Conservation (phyloP, 306 rosid genomes). For the Echinosophora koreensis region DNA sequence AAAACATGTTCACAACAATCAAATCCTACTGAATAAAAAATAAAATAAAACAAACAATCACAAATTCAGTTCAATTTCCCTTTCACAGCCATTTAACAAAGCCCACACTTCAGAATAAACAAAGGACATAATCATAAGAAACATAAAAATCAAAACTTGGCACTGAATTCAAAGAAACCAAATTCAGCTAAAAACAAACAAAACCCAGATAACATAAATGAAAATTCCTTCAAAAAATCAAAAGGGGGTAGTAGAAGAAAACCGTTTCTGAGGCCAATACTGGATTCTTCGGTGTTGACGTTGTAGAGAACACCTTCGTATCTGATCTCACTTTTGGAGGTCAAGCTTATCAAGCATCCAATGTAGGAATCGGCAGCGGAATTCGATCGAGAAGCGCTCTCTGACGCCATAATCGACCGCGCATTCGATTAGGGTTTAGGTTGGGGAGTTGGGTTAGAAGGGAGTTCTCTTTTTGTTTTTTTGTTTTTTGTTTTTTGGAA, state of each 20-base stretch:
- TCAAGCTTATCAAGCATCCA: slow-evolving; percentile 84
- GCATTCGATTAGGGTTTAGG: slow-evolving; percentile 61
- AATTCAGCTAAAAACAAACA: slow-evolving; percentile 26
- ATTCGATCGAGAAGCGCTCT: slow-evolving; percentile 64
- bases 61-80: slow-evolving; percentile 3
- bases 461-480: neutral
- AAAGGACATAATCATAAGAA: neutral
- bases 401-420: slow-evolving; percentile 67
- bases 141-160: neutral
- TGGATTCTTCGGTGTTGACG: slow-evolving; percentile 84
- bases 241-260: neutral
- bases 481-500: neutral
- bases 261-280: slow-evolving; percentile 83
- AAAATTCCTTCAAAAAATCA: neutral
- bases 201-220: slow-evolving; percentile 3
- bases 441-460: slow-evolving; percentile 25
- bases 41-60: slow-evolving; percentile 1
- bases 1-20: neutral
- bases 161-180: neutral
- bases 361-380: slow-evolving; percentile 83
- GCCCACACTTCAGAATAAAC: neutral
- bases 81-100: neutral
- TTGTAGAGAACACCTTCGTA: slow-evolving; percentile 79
- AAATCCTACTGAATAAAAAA: neutral
- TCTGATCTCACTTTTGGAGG: slow-evolving; percentile 87